Evolutionary conservation across 2,329 filamentous ascomycete species (phyloP).

Genomic region (Fusarium sp.): DNA sequence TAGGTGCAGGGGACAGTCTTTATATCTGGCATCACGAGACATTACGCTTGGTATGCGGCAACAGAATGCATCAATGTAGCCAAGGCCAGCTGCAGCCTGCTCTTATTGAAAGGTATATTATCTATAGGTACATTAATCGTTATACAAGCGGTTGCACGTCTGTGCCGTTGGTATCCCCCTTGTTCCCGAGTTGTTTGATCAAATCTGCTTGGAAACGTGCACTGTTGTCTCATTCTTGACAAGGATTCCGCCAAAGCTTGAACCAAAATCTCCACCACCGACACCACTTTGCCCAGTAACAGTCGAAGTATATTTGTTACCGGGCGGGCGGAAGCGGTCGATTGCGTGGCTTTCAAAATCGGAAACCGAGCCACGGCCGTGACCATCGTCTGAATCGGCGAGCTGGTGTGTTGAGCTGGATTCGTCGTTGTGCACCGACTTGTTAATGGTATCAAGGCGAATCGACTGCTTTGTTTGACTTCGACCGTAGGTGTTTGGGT

Average conservation of each 20-base stretch:
- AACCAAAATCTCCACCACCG: not conserved
- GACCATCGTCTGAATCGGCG: slow-evolving; percentile 27
- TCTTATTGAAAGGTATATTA: too few relatives aligned
- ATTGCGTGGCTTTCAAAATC: slow-evolving; percentile 47
- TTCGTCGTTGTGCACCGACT: slow-evolving; percentile 32
- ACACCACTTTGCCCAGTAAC: slow-evolving; percentile 26
- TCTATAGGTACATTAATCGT: not conserved
- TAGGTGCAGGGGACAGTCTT: too few relatives aligned
- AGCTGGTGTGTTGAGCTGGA: slow-evolving; percentile 42
- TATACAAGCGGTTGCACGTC: not conserved
- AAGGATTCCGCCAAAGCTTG: slow-evolving; percentile 38
- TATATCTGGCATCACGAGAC: too few relatives aligned
- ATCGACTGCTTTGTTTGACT: slow-evolving; percentile 46
- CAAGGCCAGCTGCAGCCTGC: too few relatives aligned
- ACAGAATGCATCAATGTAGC: too few relatives aligned
- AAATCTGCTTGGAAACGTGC: slow-evolving; percentile 16
- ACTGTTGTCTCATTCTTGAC: slow-evolving; percentile 47
- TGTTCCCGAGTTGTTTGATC: not conserved
- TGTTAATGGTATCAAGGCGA: slow-evolving; percentile 39
- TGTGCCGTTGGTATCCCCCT: not conserved
- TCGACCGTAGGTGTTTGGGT: slow-evolving; percentile 38
- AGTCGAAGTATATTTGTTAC: slow-evolving; percentile 32
- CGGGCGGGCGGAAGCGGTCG: slow-evolving; percentile 29
- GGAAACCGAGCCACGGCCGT: slow-evolving; percentile 16
- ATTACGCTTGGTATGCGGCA: too few relatives aligned